phyloP scores from a whole-genome alignment of 2,329 filamentous ascomycete species.

The Tolypocladium pustulatum region DNA sequence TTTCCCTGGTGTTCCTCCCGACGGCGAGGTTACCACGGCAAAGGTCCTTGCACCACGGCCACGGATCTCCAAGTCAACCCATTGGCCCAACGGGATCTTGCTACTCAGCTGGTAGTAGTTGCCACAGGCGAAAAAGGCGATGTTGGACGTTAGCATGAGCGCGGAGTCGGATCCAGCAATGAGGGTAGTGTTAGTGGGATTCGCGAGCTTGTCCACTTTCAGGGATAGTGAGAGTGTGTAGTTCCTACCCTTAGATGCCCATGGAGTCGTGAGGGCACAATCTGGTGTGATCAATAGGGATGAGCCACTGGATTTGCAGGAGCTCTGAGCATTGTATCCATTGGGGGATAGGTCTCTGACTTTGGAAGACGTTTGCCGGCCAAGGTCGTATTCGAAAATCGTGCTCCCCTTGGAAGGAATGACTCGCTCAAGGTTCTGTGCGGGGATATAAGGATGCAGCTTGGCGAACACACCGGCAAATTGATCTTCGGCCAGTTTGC shows the following conservation, averaged over 20 bases:
- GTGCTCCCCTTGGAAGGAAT: neutral
- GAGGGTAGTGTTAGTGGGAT: neutral
- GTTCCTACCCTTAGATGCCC: neutral
- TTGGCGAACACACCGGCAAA: neutral
- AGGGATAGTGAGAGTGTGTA: neutral
- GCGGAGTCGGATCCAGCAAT: neutral
- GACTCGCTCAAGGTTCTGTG: neutral
- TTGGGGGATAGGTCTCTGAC: neutral
- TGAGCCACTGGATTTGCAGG: neutral
- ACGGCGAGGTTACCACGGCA: neutral
- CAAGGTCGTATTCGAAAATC: neutral
- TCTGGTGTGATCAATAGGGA: neutral
- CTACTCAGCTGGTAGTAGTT: neutral
- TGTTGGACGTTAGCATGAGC: neutral
- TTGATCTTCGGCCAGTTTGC: slow-evolving; percentile 3
- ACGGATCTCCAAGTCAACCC: neutral
- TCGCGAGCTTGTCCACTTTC: neutral
- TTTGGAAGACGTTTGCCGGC: neutral
- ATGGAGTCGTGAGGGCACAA: neutral
- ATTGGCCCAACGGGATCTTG: neutral
- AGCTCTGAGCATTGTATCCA: neutral
- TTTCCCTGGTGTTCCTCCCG: neutral
- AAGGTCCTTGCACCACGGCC: neutral
- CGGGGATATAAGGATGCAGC: neutral
- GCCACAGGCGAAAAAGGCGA: neutral